These are phyloP conservation scores for Auxenochlorella protothecoides DNA, from an alignment of 139 green algal species.

Conservation along the genomic window DNA sequence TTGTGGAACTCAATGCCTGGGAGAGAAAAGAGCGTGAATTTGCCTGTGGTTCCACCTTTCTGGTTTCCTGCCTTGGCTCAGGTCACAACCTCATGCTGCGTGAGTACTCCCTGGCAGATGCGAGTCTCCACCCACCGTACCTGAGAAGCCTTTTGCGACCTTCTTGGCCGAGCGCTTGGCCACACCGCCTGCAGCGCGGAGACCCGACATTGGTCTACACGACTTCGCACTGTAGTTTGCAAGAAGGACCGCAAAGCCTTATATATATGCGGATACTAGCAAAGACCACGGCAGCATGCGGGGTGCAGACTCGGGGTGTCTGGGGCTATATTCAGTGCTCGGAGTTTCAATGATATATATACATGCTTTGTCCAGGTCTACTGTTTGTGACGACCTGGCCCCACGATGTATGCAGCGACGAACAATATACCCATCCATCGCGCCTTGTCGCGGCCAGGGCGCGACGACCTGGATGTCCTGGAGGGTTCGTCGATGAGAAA, in stretches of 20 bases:
- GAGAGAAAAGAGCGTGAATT: background rate
- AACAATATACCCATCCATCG: too few relatives aligned
- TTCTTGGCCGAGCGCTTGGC: conserved; percentile 60
- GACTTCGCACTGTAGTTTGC: background rate
- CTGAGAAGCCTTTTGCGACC: conserved; percentile 43
- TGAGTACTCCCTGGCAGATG: background rate
- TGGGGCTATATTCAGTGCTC: too few relatives aligned
- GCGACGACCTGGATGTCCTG: too few relatives aligned
- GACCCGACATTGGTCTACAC: conserved; percentile 29
- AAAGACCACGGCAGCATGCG: too few relatives aligned
- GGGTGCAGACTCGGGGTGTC: too few relatives aligned
- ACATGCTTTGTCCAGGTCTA: too few relatives aligned
- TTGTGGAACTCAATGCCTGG: conserved; percentile 97
- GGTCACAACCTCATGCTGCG: background rate
- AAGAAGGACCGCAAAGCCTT: background rate
- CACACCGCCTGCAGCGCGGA: conserved; percentile 63
- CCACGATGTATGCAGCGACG: too few relatives aligned
- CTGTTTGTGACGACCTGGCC: too few relatives aligned
- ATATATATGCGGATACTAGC: background rate
- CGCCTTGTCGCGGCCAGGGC: too few relatives aligned
- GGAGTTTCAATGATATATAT: too few relatives aligned
- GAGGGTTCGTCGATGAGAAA: too few relatives aligned
- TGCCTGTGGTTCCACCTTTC: too few relatives aligned
- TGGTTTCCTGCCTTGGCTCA: background rate
- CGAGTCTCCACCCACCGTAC: conserved; percentile 17